phyloP scores from a whole-genome alignment of 2,329 filamentous ascomycete genomes.

The Epichloe typhina region DNA sequence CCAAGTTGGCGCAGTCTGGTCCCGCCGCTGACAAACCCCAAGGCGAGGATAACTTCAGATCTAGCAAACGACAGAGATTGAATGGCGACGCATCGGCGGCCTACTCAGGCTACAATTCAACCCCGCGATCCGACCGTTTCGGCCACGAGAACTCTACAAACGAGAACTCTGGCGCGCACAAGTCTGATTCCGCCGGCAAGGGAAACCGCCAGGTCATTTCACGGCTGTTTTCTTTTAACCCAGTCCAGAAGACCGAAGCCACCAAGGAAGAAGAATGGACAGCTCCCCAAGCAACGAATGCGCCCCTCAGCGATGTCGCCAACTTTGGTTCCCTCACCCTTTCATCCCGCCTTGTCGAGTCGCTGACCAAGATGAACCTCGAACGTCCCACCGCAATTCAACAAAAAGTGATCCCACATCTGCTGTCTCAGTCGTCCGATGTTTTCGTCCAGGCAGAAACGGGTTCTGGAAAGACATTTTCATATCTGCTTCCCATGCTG shows the following conservation, averaged over 20 bases:
- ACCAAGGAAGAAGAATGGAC: slow-evolving; percentile 37
- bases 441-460: slow-evolving; percentile 96
- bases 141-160: slow-evolving; percentile 8
- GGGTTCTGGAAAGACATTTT: slow-evolving; percentile 90
- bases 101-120: neutral
- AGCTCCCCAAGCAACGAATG: slow-evolving; percentile 69
- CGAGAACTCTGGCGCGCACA: slow-evolving; percentile 9
- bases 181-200: slow-evolving; percentile 10
- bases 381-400: slow-evolving; percentile 92
- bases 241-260: slow-evolving; percentile 51
- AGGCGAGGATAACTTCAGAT: slow-evolving; percentile 19
- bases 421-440: slow-evolving; percentile 71
- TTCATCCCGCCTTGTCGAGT: slow-evolving; percentile 65
- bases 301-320: slow-evolving; percentile 71
- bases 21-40: slow-evolving; percentile 12
- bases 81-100: slow-evolving; percentile 12
- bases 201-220: slow-evolving; percentile 56
- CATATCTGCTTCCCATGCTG: slow-evolving; percentile 87
- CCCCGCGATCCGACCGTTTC: neutral
- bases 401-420: slow-evolving; percentile 70
- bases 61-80: slow-evolving; percentile 33
- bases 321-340: slow-evolving; percentile 81
- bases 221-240: slow-evolving; percentile 85
- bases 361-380: slow-evolving; percentile 76
- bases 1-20: slow-evolving; percentile 14